Base-by-base conservation (phyloP, 352 stramenopile genomes). In the Globisporangium heterothallicum region DNA sequence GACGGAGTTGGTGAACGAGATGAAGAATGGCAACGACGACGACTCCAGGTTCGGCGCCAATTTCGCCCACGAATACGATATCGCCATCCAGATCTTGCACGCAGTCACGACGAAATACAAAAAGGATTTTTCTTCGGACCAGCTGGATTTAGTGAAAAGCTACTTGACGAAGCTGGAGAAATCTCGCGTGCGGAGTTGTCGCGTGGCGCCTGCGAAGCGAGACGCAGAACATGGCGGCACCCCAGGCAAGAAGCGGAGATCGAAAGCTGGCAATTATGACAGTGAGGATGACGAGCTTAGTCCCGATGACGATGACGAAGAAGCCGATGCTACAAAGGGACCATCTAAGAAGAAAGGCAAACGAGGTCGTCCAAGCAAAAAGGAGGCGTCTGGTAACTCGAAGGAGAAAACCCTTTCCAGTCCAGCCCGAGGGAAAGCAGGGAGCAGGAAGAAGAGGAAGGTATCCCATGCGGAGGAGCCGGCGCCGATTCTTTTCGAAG, bases 71-170 rank as follows among this genome's bases (percentile, higher is more conserved):
- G 84, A 95, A 49, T 95, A 92, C 43, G 81, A 89, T 44, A 83
- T 95, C 44, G 84, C 84, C 18, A 89, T 95, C 40, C 78, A 89
- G 49, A 82, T 95, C 2, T 62, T 95, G 30, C 85, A 86, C 49
- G 73, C 59, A 18, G 79, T 92, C 24, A 84, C 67, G 10, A 77
- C 73, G 4, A 92, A 91, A 47, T 80, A 90, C 53, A 78, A 70
- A 38, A 70, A 87, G 9, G 80, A 92, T 35, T 95, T 95, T 49
- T 91, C 83, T 5, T 72, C 58, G 26, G 82, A 95, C 8, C 84
- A 95, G 42, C 65, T 92, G 43, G 82, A 93, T 54, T 49, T 95
- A 16, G 77, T 84, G 1, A 86, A 88, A 43, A 61, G 61, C 25
- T 92, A 91, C 41, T 58, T 93, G 24, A 63, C 58, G 1, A 86